phyloP scores from a whole-genome alignment of 805 yeast genomes.

The Ogataea wickerhamii region DNA sequence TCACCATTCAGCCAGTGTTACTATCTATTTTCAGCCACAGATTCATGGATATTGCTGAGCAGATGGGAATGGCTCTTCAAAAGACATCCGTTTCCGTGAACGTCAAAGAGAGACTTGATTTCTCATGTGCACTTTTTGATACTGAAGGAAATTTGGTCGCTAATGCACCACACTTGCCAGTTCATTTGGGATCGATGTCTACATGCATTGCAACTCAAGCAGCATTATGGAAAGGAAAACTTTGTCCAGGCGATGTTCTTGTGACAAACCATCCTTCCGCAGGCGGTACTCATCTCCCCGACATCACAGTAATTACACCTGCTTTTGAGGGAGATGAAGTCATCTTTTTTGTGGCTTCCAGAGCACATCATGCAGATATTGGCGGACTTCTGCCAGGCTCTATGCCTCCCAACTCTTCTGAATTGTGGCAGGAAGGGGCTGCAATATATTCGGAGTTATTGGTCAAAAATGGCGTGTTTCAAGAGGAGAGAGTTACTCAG shows the following conservation, averaged over 20 bases:
- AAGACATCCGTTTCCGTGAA: constrained; percentile 42
- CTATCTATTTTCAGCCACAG: constrained; percentile 43
- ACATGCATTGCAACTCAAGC: constrained; percentile 37
- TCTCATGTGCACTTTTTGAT: constrained; percentile 46
- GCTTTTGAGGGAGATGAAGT: constrained; percentile 44
- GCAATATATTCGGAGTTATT: constrained; percentile 51
- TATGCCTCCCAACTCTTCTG: constrained; percentile 53
- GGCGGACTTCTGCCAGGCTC: constrained; percentile 59
- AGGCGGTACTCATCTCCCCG: constrained; percentile 48
- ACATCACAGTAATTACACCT: constrained; percentile 56
- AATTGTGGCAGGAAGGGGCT: constrained; percentile 55
- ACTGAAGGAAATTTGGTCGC: constrained; percentile 34
- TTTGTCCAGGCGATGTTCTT: constrained; percentile 42
- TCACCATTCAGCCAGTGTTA: constrained; percentile 41
- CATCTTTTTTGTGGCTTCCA: constrained; percentile 53
- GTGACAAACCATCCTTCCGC: constrained; percentile 42
- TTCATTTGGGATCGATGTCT: constrained; percentile 45
- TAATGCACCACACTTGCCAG: constrained; percentile 40
- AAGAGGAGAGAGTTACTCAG: constrained; percentile 46
- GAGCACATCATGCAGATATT: constrained; percentile 63
- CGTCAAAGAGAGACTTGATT: constrained; percentile 47
- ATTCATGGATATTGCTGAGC: constrained; percentile 50
- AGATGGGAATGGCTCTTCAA: constrained; percentile 44
- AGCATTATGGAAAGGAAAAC: constrained; percentile 36
- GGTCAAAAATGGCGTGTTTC: constrained; percentile 47